Conservation (phyloP, 1,284 basidiomycete species). For the Erythrobasidium hasegawianum region DNA sequence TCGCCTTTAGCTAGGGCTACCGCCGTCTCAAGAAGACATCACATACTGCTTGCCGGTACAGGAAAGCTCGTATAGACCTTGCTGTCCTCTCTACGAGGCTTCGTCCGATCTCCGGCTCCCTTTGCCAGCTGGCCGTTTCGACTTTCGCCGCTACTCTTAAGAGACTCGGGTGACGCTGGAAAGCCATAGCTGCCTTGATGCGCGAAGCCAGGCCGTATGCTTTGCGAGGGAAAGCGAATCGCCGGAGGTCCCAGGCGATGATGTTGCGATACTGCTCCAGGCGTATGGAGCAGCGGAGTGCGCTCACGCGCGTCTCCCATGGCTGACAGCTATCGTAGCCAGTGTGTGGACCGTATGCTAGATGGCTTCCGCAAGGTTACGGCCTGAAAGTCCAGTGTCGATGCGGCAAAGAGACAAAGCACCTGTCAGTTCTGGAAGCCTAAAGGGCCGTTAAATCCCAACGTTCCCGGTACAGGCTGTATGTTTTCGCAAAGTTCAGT, state of each 20-base stretch:
- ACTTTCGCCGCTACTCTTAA: neutral
- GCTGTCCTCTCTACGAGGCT: constrained; percentile 19
- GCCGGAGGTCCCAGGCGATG: constrained; percentile 30
- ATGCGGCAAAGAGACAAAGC: too few species aligned
- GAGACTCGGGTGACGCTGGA: constrained; percentile 2
- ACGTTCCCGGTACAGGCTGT: too few species aligned
- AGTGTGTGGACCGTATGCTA: too few species aligned
- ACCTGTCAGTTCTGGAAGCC: too few species aligned
- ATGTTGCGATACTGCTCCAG: constrained; percentile 16
- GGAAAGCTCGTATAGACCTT: constrained; percentile 34
- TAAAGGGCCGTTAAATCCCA: too few species aligned
- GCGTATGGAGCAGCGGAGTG: constrained; percentile 26
- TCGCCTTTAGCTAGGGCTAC: neutral
- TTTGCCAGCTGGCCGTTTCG: neutral
- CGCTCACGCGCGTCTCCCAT: constrained; percentile 1
- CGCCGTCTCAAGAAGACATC: too few species aligned
- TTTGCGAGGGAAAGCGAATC: constrained; percentile 27
- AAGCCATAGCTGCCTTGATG: constrained; percentile 35
- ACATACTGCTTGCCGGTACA: neutral
- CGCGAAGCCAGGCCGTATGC: neutral
- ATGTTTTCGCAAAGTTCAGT: too few species aligned
- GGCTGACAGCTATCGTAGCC: neutral
- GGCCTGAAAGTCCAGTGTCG: too few species aligned
- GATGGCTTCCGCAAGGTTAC: too few species aligned
- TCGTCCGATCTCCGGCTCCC: neutral